A percentile compares a stretch with the other conserved stretches of the same genome.
These are phyloP conservation scores for Fusarium sp. DNA, from an alignment of 2,329 filamentous ascomycete genomes.

Conservation along the genomic window DNA sequence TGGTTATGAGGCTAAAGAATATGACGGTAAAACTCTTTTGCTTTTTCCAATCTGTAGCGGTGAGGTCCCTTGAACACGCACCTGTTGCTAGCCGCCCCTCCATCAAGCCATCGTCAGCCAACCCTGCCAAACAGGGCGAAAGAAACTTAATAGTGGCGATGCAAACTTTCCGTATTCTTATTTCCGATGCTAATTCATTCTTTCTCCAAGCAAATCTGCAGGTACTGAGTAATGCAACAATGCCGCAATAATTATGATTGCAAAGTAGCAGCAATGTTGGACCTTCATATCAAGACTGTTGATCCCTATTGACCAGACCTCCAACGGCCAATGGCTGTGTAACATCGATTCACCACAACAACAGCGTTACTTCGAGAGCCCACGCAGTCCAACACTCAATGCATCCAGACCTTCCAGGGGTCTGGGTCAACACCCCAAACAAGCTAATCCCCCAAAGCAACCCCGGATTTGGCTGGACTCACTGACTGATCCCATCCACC, in stretches of 20 bases:
- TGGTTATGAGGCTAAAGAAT: neutral
- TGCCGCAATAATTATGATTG: neutral
- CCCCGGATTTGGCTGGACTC: constrained; percentile 25
- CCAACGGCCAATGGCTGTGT: neutral
- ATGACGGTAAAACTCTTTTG: neutral
- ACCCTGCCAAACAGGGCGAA: neutral
- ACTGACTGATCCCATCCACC: constrained; percentile 19
- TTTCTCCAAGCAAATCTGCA: neutral
- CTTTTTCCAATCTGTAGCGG: constrained; percentile 10
- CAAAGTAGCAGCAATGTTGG: neutral
- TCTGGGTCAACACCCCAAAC: neutral
- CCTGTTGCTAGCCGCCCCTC: constrained; percentile 23
- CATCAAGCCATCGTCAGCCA: constrained; percentile 5
- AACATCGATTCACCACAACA: constrained; percentile 18
- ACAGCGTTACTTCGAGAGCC: constrained; percentile 15
- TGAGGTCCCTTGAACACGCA: constrained; percentile 3
- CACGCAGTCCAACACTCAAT: neutral
- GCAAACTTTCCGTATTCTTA: constrained; percentile 4
- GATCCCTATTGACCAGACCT: neutral
- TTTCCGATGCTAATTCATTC: neutral
- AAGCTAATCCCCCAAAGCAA: constrained; percentile 13
- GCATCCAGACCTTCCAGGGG: neutral
- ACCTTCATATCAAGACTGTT: neutral
- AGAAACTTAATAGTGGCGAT: constrained; percentile 13
- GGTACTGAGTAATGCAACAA: neutral